Evolutionary conservation across 306 rosid species (phyloP), one percentile per base, ranked within the genome.

Genomic region (Ammopiptanthus mongolicus): DNA sequence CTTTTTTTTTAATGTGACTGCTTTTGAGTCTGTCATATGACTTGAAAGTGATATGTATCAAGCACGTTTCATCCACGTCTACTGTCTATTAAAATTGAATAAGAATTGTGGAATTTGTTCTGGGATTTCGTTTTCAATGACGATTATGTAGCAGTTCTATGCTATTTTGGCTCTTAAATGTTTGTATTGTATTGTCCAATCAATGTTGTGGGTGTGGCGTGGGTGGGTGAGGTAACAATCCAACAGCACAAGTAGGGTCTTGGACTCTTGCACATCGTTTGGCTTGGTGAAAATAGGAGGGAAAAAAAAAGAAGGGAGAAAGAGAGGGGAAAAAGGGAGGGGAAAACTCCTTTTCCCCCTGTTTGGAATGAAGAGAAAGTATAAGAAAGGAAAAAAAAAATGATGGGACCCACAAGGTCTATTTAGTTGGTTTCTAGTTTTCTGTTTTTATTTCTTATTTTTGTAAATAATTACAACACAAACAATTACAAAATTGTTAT

Each of bases 151-250:
- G 62, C 17, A 17, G 17, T 41, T 19, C 9, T 12, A 39, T 65
- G 59, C 59, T 25, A 37, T 31, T 51, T 36, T n/a, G 51, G 62
- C 55, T 53, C 8, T 3, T 4, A 22, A 11, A 18, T 2, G 17
- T 57, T 44, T 41, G 3, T 31, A 34, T 50, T 58, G 23, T 53
- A 22, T 62, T 75, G 73, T 82, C 71, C 71, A 63, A 80, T 81
- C 80, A 70, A 60, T 77, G 81, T 63, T 74, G 23, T 29, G 82
- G 72, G 66, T 66, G 59, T 50, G 58, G 71, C 72, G 58, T 13
- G 71, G 76, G 77, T 64, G 18, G 53, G 42, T 79, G 90, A 85
- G 81, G 79, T 73, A 86, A 86, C 90, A 75, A 56, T 70, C 75
- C 82, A 79, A 71, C 70, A 75, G 25, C 50, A 33, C 73, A 46